Evolutionary conservation across 257 asterid species (phyloP), one percentile per base, ranked within the genome.

Genomic region (Nicotiana tabacum): DNA sequence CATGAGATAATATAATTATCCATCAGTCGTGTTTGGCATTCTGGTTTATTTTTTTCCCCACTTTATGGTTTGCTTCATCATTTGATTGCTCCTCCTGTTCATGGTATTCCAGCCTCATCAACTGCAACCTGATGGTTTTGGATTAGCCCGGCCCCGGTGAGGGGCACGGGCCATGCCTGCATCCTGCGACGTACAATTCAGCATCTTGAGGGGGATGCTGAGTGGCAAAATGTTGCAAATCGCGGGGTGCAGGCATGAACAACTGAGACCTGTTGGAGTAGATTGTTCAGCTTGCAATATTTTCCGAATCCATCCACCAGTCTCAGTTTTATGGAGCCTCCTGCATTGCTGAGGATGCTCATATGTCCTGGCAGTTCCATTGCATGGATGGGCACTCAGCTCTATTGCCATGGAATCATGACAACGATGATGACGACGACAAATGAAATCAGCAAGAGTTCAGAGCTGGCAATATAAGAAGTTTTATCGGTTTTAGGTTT

Each of bases 141-240:
- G 99, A 88, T 77, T 95, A 89, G 98, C 99, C 97, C 97, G 97
- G 97, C 99, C 99, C 98, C 99, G 97, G 15, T 95, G 86, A 95
- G 99, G 98, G 98, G 99, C 93, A 6, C 86, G 95, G 98, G 98
- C 95, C 87, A 82, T 90, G 97, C 98, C 99, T 95, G 98, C 95
- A 87, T 94, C 96, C 93, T 85, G 90, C 86, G 90, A 81, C 64
- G 9, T 15, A 76, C 43, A 29, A 51, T 48, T 76, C 57, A 82
- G 83, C 81, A 82, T 69, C 81, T 83, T 83, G 86, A 91, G 91
- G 81, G 58, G 35, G 89, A 89, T 92, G 91, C 92, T 83, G 85
- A 87, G 93, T 87, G 82, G 91, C 89, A 86, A 84, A 77, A 69
- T 81, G 82, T 83, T 37, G 87, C 87, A 78, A 85, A 66, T 88